Percentiles rank a stretch among this genome's conserved stretches.
Evolutionary conservation across 306 rosid species (phyloP).

Genomic region (Pyrus pyrifolia): DNA sequence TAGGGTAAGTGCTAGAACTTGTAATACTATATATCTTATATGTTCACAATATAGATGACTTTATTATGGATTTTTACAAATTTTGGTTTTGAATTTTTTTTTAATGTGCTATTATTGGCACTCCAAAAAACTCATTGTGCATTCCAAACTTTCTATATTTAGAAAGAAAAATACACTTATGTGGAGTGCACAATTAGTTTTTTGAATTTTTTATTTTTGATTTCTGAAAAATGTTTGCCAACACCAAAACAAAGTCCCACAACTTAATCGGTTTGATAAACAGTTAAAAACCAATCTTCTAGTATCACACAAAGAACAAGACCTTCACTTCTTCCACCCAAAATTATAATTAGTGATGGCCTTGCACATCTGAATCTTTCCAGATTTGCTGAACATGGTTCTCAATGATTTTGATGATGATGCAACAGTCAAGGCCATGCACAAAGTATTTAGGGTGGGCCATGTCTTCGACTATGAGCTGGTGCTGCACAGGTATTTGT

Average conservation of each 20-base stretch:
- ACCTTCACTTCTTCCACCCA: neutral
- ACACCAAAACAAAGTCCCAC: neutral
- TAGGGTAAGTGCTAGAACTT: neutral
- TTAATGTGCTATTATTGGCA: too few species aligned
- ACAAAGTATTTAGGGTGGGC: neutral
- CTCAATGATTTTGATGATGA: constrained; percentile 1
- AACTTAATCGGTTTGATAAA: neutral
- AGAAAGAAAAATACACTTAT: too few species aligned
- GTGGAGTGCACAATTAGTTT: too few species aligned
- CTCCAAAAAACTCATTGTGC: too few species aligned
- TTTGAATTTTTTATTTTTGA: too few species aligned
- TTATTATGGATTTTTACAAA: too few species aligned
- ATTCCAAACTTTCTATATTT: too few species aligned
- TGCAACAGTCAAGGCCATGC: constrained; percentile 2
- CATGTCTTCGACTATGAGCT: neutral
- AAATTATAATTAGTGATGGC: neutral
- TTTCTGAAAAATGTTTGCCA: neutral
- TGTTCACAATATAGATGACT: neutral
- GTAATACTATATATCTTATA: neutral
- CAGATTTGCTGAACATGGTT: neutral
- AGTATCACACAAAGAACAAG: neutral
- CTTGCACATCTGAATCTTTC: neutral
- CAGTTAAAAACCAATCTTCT: neutral
- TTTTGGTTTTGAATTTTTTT: too few species aligned
- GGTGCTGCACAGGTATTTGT: neutral